A percentile compares a stretch with the other conserved stretches of the same genome.
Conservation (phyloP, 257 asterid genomes). For the Paraleonurus japonicus region DNA sequence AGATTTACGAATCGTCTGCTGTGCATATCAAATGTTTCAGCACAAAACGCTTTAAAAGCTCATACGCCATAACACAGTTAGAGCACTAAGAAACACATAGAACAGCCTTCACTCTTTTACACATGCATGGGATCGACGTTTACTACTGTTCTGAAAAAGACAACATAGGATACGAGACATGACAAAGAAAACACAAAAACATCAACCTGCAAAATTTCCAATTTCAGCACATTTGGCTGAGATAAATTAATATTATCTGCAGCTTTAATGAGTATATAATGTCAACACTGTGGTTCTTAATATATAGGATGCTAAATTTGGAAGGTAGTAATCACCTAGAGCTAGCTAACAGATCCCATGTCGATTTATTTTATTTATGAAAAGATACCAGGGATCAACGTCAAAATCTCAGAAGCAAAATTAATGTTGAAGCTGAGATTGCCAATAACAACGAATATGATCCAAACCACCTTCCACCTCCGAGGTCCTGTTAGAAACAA, state of each 20-base stretch:
- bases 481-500: constrained; percentile 54
- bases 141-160: too few relatives aligned
- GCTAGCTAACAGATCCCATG: constrained; percentile 15
- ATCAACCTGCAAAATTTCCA: background rate
- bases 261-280: constrained; percentile 20
- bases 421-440: constrained; percentile 36
- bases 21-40: background rate
- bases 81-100: background rate
- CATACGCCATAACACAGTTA: background rate
- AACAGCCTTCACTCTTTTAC: too few relatives aligned
- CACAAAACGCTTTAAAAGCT: background rate
- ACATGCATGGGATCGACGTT: too few relatives aligned
- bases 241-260: constrained; percentile 21
- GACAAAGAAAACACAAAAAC: background rate
- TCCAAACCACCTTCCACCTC: constrained; percentile 35
- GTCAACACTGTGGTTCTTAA: constrained; percentile 13
- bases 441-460: constrained; percentile 35
- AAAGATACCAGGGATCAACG: background rate
- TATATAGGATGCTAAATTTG: constrained; percentile 19
- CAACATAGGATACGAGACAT: background rate
- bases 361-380: background rate
- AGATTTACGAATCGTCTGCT: too few relatives aligned
- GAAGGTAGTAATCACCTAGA: constrained; percentile 30
- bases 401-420: constrained; percentile 45
- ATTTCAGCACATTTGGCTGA: constrained; percentile 13